Conservation (phyloP, 768 basidiomycete genomes). For the Naematelia encephala region DNA sequence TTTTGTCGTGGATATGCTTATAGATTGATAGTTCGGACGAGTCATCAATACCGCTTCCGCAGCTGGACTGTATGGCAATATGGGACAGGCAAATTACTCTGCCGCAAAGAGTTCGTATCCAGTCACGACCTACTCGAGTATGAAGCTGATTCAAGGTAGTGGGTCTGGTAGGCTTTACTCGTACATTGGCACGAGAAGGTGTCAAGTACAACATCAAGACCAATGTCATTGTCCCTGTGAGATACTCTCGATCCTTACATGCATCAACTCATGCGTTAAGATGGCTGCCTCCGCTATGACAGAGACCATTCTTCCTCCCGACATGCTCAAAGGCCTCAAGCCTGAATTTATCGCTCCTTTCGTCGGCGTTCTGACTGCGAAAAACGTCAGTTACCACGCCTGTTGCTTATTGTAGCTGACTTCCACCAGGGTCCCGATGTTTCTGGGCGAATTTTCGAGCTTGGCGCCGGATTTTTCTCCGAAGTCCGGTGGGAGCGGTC, state of each 20-base stretch:
- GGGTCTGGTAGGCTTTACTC: slow-evolving; percentile 87
- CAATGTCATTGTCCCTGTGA: slow-evolving; percentile 82
- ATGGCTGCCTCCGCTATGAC: slow-evolving; percentile 97
- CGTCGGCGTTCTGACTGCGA: slow-evolving; percentile 80
- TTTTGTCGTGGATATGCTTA: not conserved
- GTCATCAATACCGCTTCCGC: slow-evolving; percentile 93
- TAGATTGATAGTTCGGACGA: slow-evolving; percentile 66
- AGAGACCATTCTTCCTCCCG: slow-evolving; percentile 88
- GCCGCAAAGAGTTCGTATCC: slow-evolving; percentile 75
- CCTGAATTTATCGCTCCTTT: slow-evolving; percentile 92
- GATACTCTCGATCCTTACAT: slow-evolving; percentile 34
- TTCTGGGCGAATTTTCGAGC: slow-evolving; percentile 66
- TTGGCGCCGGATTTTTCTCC: slow-evolving; percentile 86
- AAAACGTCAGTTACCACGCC: slow-evolving; percentile 56
- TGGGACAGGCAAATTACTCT: slow-evolving; percentile 96
- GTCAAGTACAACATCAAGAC: slow-evolving; percentile 84
- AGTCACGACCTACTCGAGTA: not conserved
- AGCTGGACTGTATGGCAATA: slow-evolving; percentile 91
- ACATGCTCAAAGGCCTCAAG: slow-evolving; percentile 83
- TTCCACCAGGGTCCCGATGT: slow-evolving; percentile 46
- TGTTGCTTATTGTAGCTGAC: not conserved
- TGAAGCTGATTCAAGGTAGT: slow-evolving; percentile 49
- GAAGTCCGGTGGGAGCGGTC: slow-evolving; percentile 93
- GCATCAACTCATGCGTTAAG: slow-evolving; percentile 52
- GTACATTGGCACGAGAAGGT: slow-evolving; percentile 88